These are phyloP conservation scores for Triticum dicoccoides DNA, from an alignment of 176 grass and related monocot genomes.

Conservation along the genomic window DNA sequence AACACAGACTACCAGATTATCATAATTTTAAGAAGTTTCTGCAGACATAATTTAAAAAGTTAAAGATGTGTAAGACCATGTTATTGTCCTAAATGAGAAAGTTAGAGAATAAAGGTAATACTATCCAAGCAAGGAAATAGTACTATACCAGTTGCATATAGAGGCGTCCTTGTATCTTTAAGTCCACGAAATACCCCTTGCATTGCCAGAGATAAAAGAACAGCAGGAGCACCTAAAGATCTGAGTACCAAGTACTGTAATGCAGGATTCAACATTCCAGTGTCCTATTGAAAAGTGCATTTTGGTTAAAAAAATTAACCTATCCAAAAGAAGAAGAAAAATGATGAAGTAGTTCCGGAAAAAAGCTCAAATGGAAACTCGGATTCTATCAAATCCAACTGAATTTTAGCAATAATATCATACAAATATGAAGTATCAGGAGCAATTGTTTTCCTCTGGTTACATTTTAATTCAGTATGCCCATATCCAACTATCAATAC, in stretches of 20 bases:
- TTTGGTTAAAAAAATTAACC: neutral
- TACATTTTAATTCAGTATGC: neutral
- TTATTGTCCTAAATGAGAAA: neutral
- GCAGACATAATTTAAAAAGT: neutral
- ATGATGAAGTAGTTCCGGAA: neutral
- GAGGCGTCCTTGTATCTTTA: conserved; percentile 90
- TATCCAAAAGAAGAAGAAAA: neutral
- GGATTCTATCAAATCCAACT: neutral
- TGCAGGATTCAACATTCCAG: conserved; percentile 71
- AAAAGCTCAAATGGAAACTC: neutral
- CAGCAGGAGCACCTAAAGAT: conserved; percentile 90
- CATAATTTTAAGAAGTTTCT: neutral
- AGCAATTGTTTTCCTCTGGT: neutral
- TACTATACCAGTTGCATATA: conserved; percentile 83
- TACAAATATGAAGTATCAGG: neutral
- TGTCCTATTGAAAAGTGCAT: conserved; percentile 48
- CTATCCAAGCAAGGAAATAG: conserved; percentile 1
- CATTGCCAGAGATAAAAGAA: conserved; percentile 80
- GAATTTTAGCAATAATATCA: neutral
- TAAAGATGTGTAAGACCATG: neutral
- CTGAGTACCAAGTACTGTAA: conserved; percentile 73
- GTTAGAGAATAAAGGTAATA: neutral
- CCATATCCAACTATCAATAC: neutral
- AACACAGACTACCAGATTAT: neutral
- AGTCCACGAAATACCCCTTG: conserved; percentile 92